A percentile compares a stretch with the other conserved stretches of the same genome.
These are phyloP conservation scores for Cymbidium sinense DNA, from an alignment of 106 monocot species.

Conservation along the genomic window DNA sequence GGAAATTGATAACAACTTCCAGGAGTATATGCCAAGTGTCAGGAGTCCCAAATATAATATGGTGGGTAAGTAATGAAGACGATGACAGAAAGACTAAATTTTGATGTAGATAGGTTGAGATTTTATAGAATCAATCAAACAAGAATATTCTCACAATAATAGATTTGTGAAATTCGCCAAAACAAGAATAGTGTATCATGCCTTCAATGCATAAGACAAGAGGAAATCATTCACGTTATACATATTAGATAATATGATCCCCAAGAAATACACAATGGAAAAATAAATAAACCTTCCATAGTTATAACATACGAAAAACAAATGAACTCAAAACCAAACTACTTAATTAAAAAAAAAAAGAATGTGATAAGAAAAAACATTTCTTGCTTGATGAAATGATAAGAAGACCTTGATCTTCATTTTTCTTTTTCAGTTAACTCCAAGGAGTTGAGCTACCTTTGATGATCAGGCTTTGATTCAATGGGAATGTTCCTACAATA, in stretches of 20 bases:
- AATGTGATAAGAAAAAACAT: no score
- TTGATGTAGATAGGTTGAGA: not conserved
- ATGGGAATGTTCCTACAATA: not conserved
- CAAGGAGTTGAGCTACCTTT: no score
- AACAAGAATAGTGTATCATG: not conserved
- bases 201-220: not conserved
- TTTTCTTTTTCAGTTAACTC: not conserved
- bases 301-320: no score
- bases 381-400: no score
- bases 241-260: not conserved
- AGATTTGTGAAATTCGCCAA: not conserved
- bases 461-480: not conserved
- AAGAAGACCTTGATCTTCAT: no score
- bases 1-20: not conserved
- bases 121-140: not conserved
- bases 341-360: no score
- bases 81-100: not conserved
- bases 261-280: not conserved
- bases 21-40: not conserved
- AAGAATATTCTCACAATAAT: not conserved
- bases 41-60: not conserved
- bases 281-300: no score
- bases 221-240: not conserved
- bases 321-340: no score
- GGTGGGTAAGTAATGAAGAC: not conserved